These are phyloP conservation scores for Apostasia ramifera DNA, from an alignment of 106 monocot species.

Conservation along the genomic window DNA sequence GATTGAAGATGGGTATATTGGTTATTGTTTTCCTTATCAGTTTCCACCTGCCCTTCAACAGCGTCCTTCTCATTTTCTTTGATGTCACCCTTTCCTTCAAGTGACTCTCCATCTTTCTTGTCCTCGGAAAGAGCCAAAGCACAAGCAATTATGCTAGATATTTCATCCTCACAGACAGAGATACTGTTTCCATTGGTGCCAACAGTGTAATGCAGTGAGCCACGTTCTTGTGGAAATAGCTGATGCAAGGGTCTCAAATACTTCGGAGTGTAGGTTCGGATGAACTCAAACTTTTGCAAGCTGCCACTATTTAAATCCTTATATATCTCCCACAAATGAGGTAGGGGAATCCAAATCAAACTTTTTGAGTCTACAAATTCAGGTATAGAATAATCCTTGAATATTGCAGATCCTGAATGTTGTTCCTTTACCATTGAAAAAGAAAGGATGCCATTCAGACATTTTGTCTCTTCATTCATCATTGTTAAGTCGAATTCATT, in stretches of 20 bases:
- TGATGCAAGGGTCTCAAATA: constrained; percentile 37
- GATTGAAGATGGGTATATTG: constrained; percentile 5
- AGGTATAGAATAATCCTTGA: constrained; percentile 12
- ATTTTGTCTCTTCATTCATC: constrained; percentile 4
- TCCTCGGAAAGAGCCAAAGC: constrained; percentile 35
- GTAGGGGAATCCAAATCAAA: constrained; percentile 66
- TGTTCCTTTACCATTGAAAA: neutral
- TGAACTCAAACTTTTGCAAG: constrained; percentile 48
- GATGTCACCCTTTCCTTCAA: neutral
- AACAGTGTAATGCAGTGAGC: constrained; percentile 40
- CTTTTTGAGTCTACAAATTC: constrained; percentile 20
- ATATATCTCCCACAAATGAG: constrained; percentile 35
- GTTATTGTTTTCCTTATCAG: constrained; percentile 21
- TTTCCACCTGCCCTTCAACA: constrained; percentile 18
- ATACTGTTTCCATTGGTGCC: constrained; percentile 30
- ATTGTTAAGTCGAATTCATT: constrained; percentile 5
- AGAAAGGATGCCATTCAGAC: neutral
- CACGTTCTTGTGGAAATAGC: constrained; percentile 17
- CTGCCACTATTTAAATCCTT: constrained; percentile 44
- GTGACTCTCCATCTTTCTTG: neutral
- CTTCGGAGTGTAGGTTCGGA: constrained; percentile 38
- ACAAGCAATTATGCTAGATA: constrained; percentile 79
- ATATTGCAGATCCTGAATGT: neutral
- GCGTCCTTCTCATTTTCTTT: constrained; percentile 22
- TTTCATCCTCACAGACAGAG: constrained; percentile 57